Percentiles rank a stretch among this genome's conserved stretches.
Conservation (phyloP, 2,329 filamentous ascomycete species). For the Fusarium tricinctum region DNA sequence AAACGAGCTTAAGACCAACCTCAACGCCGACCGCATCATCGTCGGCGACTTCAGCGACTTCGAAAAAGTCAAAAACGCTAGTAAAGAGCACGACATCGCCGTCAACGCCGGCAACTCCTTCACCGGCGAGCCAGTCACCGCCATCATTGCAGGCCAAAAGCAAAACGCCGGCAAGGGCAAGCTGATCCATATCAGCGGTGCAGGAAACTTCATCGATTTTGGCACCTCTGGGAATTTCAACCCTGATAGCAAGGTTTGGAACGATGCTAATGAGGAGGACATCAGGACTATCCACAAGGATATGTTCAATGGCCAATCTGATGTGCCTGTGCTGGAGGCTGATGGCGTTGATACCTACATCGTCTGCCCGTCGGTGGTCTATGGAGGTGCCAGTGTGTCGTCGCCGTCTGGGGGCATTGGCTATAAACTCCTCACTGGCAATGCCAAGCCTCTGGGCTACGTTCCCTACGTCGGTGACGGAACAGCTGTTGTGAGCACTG, state of each 20-base stretch:
- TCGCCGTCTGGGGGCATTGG: not conserved
- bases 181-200: slow-evolving; percentile 11
- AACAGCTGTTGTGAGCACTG: slow-evolving; percentile 11
- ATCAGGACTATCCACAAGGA: slow-evolving; percentile 24
- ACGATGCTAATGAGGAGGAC: slow-evolving; percentile 15
- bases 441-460: slow-evolving; percentile 10
- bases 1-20: not conserved
- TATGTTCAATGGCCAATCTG: slow-evolving; percentile 25
- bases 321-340: slow-evolving; percentile 3
- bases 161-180: not conserved
- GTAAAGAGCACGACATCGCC: slow-evolving; percentile 11
- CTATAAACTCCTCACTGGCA: not conserved
- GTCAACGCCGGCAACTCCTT: slow-evolving; percentile 21
- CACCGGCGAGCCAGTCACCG: not conserved
- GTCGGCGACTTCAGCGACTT: slow-evolving; percentile 14
- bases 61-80: slow-evolving; percentile 10
- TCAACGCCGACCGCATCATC: not conserved
- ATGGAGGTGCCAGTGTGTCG: slow-evolving; percentile 1
- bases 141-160: slow-evolving; percentile 9
- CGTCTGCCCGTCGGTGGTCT: slow-evolving; percentile 6
- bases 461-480: slow-evolving; percentile 18
- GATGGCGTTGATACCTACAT: slow-evolving; percentile 8
- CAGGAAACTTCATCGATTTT: slow-evolving; percentile 18
- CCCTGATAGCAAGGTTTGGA: slow-evolving; percentile 16
- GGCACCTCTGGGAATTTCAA: slow-evolving; percentile 21